Evolutionary conservation across 192 early-diverging fungal genomes (phyloP), one percentile per base, ranked within the genome.

Genomic region (Lobulomyces angularis): DNA sequence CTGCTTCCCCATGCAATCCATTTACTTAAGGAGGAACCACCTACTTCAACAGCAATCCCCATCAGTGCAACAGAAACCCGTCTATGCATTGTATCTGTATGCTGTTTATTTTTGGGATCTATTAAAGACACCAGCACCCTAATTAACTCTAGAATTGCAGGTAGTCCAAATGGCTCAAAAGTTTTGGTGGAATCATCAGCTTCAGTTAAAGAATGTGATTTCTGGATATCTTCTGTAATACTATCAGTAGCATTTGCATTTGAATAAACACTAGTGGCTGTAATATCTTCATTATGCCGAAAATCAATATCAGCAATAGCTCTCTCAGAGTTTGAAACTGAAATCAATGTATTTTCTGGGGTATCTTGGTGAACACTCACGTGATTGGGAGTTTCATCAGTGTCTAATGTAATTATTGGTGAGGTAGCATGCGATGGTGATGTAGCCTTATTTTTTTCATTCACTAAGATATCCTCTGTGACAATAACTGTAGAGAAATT

Each of bases 61-160:
- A 94, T 62, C 20, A 94, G 79, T n/a, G 79, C 74, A 16, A 97
- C 65, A 9, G 91, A 86, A 61, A 96, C 71, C 26, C 90, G 58
- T 9, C 94, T 70, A 38, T 76, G 72, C 74, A 95, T 83, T 0
- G 87, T 80, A 56, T 97, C 94, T 0, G 88, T 94, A 59, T 95
- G 91, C 43, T 84, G 79, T 45, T 81, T 63, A 43, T 95, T 86
- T 17, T 77, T 74, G 8, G 91, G 91, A 58, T 97, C 88, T 20
- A 88, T 67, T 6, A 97, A 62, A 3, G 85, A 83, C 16, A 89
- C 82, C 3, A 97, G 65, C 0, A 94, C 94, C 0, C 94, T 77
- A 9, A 94, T 53, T 8, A 94, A 69, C 59, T 97, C 94, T 22
- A 81, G 66, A 27, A 88, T 84, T 1, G 91, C 79, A 5, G 91